Conservation (phyloP, 2,329 filamentous ascomycete species). For the Volutella citrinella region DNA sequence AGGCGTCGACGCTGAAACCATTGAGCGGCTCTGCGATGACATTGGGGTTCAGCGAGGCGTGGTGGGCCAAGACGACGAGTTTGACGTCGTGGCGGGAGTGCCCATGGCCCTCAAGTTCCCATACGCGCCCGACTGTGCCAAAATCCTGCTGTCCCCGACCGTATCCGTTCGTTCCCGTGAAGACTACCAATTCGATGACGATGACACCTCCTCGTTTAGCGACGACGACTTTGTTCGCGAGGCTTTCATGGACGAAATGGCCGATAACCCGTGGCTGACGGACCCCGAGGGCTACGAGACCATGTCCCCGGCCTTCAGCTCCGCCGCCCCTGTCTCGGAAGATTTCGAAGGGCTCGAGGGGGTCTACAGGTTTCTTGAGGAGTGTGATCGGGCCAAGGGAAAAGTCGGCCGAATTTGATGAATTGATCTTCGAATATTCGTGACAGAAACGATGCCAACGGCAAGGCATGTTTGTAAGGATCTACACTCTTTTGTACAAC, state of each 20-base stretch:
- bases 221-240: slow-evolving; percentile 36
- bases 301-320: slow-evolving; percentile 47
- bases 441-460: too few species aligned
- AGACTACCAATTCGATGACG: slow-evolving; percentile 40
- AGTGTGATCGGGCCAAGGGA: slow-evolving; percentile 47
- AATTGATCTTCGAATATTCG: slow-evolving; percentile 14
- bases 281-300: slow-evolving; percentile 48
- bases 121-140: slow-evolving; percentile 63
- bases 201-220: slow-evolving; percentile 33
- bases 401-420: slow-evolving; percentile 26
- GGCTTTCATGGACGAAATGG: slow-evolving; percentile 41
- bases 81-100: slow-evolving; percentile 64
- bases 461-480: too few species aligned
- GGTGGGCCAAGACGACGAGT: slow-evolving; percentile 73
- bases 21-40: slow-evolving; percentile 82
- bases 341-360: slow-evolving; percentile 56
- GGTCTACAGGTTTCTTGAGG: slow-evolving; percentile 56
- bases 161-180: slow-evolving; percentile 45
- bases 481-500: slow-evolving; percentile 23
- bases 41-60: slow-evolving; percentile 78
- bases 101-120: slow-evolving; percentile 80
- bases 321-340: slow-evolving; percentile 42
- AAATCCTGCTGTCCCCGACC: slow-evolving; percentile 43
- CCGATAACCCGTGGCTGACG: slow-evolving; percentile 48
- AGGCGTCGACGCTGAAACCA: slow-evolving; percentile 79